Base-by-base conservation (phyloP, 306 rosid genomes). In the Inga oerstediana region DNA sequence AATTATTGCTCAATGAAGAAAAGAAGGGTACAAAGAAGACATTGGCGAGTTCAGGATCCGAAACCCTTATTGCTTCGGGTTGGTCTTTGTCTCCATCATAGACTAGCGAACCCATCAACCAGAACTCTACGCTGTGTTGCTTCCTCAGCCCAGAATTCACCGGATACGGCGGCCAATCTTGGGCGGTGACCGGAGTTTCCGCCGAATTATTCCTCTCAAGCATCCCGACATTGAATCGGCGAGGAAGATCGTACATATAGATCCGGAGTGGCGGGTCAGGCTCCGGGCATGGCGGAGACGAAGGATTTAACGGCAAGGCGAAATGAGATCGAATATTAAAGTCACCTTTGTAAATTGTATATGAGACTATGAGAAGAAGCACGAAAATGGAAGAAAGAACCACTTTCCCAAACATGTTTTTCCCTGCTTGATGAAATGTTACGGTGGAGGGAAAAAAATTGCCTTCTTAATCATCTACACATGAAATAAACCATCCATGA, bases 61-160 rank as follows among this genome's bases (percentile, higher is more conserved):
- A 85, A 75, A 88, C 93, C 88, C 93, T 91, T 27, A 88, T 74
- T 11, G 82, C 94, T 69, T 85, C 94, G 6, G 86, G 77, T 74
- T 62, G 82, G 12, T 82, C 89, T 0, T 73, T 81, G 2, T 49
- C 84, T 8, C 84, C 86, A 48, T 86, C 88, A 32, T 75, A 77
- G 32, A 93, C 20, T 68, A 93, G 93, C 84, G 93, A 93, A 1
- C 93, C 94, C 97, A 89, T 91, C 97, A 93, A 91, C 98, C 98
- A 93, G 41, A 89, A 93, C 97, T 93, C 98, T 43, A 91, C 91
- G 82, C 98, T 93, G 81, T 93, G 98, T 90, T 93, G 98, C 87
- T 64, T 89, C 87, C 72, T 87, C 82, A 93, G 78, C 32, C 97
- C 98, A 22, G 88, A 88, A 67, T 88, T 85, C 79, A 48, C 67